Percentiles rank a stretch among this genome's conserved stretches.
Conservation (phyloP, 768 basidiomycete genomes). For the Kwoniella dejecticola region DNA sequence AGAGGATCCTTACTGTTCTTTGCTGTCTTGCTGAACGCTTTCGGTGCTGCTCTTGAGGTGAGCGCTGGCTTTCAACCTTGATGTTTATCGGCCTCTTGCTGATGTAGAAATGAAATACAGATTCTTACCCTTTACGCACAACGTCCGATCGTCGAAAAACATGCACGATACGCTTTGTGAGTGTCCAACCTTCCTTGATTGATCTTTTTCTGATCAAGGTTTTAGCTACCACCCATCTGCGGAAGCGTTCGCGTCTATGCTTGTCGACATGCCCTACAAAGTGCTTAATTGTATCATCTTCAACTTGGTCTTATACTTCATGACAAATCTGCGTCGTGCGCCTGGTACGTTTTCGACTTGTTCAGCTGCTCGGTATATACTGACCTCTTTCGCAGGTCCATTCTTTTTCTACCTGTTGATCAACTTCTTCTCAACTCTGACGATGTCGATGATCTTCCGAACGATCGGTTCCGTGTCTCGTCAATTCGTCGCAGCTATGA, state of each 20-base stretch:
- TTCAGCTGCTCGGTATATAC: neutral
- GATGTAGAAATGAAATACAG: too few species aligned
- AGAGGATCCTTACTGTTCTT: constrained; percentile 52
- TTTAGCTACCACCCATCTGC: constrained; percentile 61
- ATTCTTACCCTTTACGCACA: constrained; percentile 57
- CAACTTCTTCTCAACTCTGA: constrained; percentile 63
- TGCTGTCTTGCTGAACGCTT: constrained; percentile 66
- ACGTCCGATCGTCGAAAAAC: constrained; percentile 59
- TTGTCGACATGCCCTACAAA: constrained; percentile 55
- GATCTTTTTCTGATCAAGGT: neutral
- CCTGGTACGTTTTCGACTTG: constrained; percentile 59
- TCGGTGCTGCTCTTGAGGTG: constrained; percentile 55
- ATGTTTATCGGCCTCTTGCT: neutral
- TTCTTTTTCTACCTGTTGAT: constrained; percentile 61
- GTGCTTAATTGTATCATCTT: constrained; percentile 46
- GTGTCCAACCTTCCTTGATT: neutral
- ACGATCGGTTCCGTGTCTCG: constrained; percentile 68
- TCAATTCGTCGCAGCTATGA: constrained; percentile 66
- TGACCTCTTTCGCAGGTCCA: constrained; percentile 27
- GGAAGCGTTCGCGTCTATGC: constrained; percentile 54
- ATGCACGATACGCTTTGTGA: constrained; percentile 59
- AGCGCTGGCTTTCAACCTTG: neutral
- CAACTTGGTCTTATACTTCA: constrained; percentile 59
- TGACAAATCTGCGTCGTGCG: constrained; percentile 58
- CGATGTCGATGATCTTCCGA: constrained; percentile 63